A percentile compares a stretch with the other conserved stretches of the same genome.
These are phyloP conservation scores for Tulasnella calospora DNA, from an alignment of 768 basidiomycete species.

Conservation along the genomic window DNA sequence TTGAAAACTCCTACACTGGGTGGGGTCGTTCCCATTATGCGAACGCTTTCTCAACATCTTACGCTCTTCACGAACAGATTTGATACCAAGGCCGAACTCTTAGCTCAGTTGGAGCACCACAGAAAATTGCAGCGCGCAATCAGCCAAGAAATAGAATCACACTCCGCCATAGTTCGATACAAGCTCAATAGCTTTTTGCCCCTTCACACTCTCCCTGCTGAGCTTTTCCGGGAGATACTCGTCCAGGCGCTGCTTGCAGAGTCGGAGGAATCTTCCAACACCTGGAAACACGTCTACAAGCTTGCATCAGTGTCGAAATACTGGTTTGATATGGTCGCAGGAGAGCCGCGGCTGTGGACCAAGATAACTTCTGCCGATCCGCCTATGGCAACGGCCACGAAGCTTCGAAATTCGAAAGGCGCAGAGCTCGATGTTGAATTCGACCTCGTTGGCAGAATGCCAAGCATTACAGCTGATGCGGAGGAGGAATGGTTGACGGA, in stretches of 20 bases:
- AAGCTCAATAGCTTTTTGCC: background rate
- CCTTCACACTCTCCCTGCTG: background rate
- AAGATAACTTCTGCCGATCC: background rate
- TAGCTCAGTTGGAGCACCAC: background rate
- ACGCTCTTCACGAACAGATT: background rate
- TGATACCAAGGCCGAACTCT: background rate
- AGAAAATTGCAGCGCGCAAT: background rate
- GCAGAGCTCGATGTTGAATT: background rate
- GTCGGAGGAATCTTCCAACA: background rate
- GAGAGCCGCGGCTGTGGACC: background rate
- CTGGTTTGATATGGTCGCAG: background rate
- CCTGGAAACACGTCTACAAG: conserved; percentile 2
- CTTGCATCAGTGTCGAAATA: background rate
- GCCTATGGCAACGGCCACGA: background rate
- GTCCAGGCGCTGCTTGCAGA: background rate
- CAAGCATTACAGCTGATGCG: background rate
- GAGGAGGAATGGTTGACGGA: background rate
- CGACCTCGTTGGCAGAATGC: background rate
- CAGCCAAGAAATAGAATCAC: background rate
- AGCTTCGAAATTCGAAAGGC: background rate
- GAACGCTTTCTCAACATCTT: too few species aligned
- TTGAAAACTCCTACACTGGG: too few species aligned
- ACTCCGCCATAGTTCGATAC: background rate
- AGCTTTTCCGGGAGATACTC: background rate
- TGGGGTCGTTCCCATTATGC: too few species aligned